Percentiles rank a stretch among this genome's conserved stretches.
Conservation (phyloP, 2,329 filamentous ascomycete genomes). For the Kalmusia sp. region DNA sequence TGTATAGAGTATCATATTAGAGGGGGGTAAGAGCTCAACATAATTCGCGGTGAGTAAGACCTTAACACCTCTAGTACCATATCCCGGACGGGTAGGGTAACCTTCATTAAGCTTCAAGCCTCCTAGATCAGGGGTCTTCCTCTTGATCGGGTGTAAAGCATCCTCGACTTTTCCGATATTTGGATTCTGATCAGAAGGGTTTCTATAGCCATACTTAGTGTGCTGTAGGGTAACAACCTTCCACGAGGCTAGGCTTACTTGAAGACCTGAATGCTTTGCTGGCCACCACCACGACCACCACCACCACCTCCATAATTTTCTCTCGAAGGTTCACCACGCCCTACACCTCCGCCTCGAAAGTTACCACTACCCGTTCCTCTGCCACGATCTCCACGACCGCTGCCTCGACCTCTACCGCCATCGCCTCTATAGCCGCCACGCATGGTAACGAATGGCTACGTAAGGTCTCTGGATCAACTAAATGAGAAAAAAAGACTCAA, state of each 20-base stretch:
- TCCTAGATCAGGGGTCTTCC: slow-evolving; percentile 18
- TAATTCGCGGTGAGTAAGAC: slow-evolving; percentile 28
- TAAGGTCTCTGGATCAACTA: background rate
- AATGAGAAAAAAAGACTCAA: background rate
- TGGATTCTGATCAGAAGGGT: slow-evolving; percentile 8
- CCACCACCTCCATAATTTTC: slow-evolving; percentile 10
- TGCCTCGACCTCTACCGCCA: background rate
- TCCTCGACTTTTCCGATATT: slow-evolving; percentile 20
- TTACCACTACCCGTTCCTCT: background rate
- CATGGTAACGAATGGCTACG: background rate
- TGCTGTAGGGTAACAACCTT: background rate
- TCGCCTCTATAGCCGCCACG: background rate
- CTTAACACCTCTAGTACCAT: slow-evolving; percentile 20
- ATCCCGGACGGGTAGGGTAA: slow-evolving; percentile 21
- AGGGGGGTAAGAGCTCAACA: slow-evolving; percentile 22
- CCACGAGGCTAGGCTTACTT: background rate
- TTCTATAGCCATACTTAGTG: slow-evolving; percentile 13
- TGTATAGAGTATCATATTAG: slow-evolving; percentile 18
- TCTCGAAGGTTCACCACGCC: slow-evolving; percentile 12
- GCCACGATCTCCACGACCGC: background rate
- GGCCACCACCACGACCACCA: slow-evolving; percentile 12
- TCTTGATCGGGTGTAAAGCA: slow-evolving; percentile 14
- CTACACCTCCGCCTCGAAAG: slow-evolving; percentile 7
- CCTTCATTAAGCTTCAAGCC: slow-evolving; percentile 13
- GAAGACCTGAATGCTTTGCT: slow-evolving; percentile 14